Percentiles rank a stretch among this genome's conserved stretches.
phyloP scores from a whole-genome alignment of 1,284 basidiomycete species.

The Xanthoconium separans region DNA sequence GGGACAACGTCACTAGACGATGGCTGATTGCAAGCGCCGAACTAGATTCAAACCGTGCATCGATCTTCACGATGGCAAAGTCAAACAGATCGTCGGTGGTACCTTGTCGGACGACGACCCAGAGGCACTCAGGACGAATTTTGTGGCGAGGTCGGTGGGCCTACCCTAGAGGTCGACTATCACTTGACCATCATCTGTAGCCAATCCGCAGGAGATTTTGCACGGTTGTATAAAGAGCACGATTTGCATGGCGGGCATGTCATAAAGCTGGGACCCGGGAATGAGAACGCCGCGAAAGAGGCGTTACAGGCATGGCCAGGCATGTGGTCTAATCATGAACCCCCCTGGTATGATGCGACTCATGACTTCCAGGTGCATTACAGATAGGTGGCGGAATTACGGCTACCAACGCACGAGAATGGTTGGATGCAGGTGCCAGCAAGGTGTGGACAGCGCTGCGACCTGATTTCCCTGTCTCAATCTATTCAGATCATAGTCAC shows the following conservation, averaged over 20 bases:
- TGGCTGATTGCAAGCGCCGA: constrained; percentile 18
- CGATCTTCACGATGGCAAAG: constrained; percentile 91
- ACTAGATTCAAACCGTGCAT: constrained; percentile 90
- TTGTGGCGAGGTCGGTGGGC: constrained; percentile 76
- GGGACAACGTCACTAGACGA: constrained; percentile 2
- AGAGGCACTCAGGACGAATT: constrained; percentile 82
- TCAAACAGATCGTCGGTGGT: constrained; percentile 98
- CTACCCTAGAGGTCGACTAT: background rate
- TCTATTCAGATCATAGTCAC: constrained; percentile 87
- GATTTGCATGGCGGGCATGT: constrained; percentile 87
- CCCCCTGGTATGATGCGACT: constrained; percentile 1
- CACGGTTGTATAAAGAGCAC: constrained; percentile 73
- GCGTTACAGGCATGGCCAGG: constrained; percentile 86
- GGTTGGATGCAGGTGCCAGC: constrained; percentile 88
- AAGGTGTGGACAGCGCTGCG: constrained; percentile 57
- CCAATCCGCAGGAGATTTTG: constrained; percentile 80
- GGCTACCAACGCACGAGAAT: constrained; percentile 75
- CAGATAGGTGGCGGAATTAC: constrained; percentile 96
- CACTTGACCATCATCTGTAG: constrained; percentile 41
- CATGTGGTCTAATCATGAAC: constrained; percentile 25
- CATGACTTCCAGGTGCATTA: constrained; percentile 52
- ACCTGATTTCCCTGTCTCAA: constrained; percentile 6
- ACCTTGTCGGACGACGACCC: constrained; percentile 75
- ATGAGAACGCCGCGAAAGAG: constrained; percentile 83
- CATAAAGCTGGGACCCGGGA: constrained; percentile 92